Percentiles rank a stretch among this genome's conserved stretches.
Evolutionary conservation across 2,329 filamentous ascomycete genomes (phyloP).

Genomic region (Cladophialophora immunda): DNA sequence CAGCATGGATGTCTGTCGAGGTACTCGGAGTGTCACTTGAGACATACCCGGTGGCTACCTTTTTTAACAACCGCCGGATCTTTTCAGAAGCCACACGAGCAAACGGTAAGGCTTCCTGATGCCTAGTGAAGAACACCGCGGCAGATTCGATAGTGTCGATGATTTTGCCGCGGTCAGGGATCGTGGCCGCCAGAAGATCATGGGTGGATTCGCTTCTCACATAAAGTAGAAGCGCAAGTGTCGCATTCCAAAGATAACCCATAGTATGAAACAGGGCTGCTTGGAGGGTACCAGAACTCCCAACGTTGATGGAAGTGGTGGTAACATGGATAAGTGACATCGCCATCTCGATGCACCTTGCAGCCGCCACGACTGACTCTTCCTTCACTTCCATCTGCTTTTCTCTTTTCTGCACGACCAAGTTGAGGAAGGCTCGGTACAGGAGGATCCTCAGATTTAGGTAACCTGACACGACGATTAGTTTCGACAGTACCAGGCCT

Average conservation of each 20-base stretch:
- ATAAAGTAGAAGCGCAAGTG: constrained; percentile 24
- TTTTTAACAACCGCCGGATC: constrained; percentile 5
- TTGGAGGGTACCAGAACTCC: constrained; percentile 20
- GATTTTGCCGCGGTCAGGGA: constrained; percentile 2
- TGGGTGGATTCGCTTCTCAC: constrained; percentile 4
- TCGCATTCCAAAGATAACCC: constrained; percentile 29
- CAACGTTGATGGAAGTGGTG: constrained; percentile 12
- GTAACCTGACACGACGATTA: constrained; percentile 8
- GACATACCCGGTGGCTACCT: constrained; percentile 1
- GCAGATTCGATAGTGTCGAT: constrained; percentile 8
- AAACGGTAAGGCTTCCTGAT: constrained; percentile 15
- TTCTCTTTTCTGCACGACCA: constrained; percentile 15
- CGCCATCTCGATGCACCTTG: constrained; percentile 22
- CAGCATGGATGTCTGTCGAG: constrained; percentile 10
- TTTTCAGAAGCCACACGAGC: constrained; percentile 11
- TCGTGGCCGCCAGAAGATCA: constrained; percentile 13
- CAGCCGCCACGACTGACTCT: constrained; percentile 14
- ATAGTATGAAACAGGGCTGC: constrained; percentile 21
- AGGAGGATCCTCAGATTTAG: constrained; percentile 26
- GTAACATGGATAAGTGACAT: constrained; percentile 14
- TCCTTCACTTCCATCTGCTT: constrained; percentile 9
- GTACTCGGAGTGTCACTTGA: constrained; percentile 10
- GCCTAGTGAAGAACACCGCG: constrained; percentile 19
- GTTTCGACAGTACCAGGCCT: background rate
- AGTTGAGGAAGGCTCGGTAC: constrained; percentile 25